phyloP scores from a whole-genome alignment of 2,329 filamentous ascomycete genomes.

The Aquanectria penicillioides region DNA sequence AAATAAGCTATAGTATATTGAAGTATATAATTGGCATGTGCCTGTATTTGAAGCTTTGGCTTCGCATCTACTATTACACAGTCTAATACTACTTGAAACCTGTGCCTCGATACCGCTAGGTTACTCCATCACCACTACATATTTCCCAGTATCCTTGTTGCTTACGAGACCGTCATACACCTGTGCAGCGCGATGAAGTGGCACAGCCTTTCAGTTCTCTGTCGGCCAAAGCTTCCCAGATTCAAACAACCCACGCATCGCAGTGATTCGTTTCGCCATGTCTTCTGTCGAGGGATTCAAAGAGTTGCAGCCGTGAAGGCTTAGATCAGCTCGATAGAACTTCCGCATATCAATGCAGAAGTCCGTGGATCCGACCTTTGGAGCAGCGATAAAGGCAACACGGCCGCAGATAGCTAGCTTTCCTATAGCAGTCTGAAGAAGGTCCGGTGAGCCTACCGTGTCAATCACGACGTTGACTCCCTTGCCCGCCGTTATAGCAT shows the following conservation, averaged over 20 bases:
- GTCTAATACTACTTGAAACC: no score
- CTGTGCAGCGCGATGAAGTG: no score
- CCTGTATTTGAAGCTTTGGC: no score
- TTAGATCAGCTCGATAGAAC: slow-evolving; percentile 21
- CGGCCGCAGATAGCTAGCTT: not conserved
- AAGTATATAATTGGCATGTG: no score
- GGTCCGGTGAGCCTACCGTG: not conserved
- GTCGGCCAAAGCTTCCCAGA: not conserved
- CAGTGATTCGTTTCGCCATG: slow-evolving; percentile 3
- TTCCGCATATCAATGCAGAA: slow-evolving; percentile 17
- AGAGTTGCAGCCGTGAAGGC: slow-evolving; percentile 20
- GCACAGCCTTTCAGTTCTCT: no score
- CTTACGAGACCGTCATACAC: no score
- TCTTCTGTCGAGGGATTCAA: slow-evolving; percentile 14
- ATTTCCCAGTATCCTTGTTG: no score
- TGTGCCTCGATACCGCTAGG: no score
- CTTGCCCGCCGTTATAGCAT: not conserved
- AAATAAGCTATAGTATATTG: no score
- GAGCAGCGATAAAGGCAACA: not conserved
- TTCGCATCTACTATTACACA: no score
- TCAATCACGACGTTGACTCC: not conserved
- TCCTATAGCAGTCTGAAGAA: not conserved
- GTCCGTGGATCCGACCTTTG: slow-evolving; percentile 2
- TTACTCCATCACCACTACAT: no score
- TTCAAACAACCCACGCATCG: not conserved